phyloP scores from a whole-genome alignment of 1,284 basidiomycete genomes.

The Ceratobasidium sp. region DNA sequence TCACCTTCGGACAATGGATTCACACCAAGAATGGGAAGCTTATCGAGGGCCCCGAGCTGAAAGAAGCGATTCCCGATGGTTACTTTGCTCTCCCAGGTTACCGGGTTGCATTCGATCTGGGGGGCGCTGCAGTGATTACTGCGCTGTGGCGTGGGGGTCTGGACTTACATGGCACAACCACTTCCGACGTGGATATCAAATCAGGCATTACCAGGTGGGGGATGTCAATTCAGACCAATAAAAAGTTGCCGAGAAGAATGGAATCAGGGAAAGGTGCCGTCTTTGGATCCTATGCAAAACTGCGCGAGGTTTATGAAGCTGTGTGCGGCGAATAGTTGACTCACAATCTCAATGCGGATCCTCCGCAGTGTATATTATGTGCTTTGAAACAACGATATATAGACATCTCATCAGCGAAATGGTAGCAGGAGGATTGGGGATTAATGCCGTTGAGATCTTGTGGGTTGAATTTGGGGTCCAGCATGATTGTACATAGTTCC shows the following conservation, averaged over 20 bases:
- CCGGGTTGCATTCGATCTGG: neutral
- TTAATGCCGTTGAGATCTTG: too few species aligned
- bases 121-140: neutral
- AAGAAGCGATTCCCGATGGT: conserved; percentile 10
- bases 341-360: too few species aligned
- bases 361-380: too few species aligned
- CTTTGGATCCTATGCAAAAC: neutral
- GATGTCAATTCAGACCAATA: neutral
- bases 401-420: too few species aligned
- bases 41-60: neutral
- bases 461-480: too few species aligned
- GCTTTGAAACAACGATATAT: too few species aligned
- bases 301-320: neutral
- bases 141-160: conserved; percentile 12
- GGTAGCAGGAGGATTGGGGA: too few species aligned
- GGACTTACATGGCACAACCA: conserved; percentile 7
- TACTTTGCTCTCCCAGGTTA: conserved; percentile 9
- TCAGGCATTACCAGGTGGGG: neutral
- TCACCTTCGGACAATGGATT: conserved; percentile 15
- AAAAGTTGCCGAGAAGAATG: too few species aligned
- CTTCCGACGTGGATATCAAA: neutral
- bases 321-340: too few species aligned
- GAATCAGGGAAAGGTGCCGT: neutral
- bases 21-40: neutral
- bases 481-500: too few species aligned